Base-by-base conservation (phyloP, 345 rosid species). In the Bruguiera parviflora region DNA sequence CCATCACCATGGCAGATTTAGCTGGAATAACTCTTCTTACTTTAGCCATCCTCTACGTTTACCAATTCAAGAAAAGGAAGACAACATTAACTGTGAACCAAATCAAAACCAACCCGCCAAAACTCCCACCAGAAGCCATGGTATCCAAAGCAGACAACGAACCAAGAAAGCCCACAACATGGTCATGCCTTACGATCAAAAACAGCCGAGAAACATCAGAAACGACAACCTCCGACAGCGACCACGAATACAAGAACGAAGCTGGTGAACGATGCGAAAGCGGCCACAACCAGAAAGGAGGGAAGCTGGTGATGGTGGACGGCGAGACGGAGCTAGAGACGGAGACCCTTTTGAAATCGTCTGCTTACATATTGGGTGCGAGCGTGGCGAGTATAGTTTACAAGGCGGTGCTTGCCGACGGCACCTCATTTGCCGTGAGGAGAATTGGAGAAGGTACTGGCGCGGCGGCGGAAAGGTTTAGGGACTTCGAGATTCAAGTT, bases 401-500 rank as follows among this genome's bases (percentile, higher is more conserved):
- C 84, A 95, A 89, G 71, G 96, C 97, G 13, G 96, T 91, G 73
- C 77, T 95, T 1, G 88, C 67, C 35, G 81, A 86, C 73, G 96
- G 96, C 27, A 76, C 81, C n/a, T 82, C 89, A 0, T 81, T 89
- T 31, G 96, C 99, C 0, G 97, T 95, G 69, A 77, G 99, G 70
- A 81, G 99, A 60, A 95, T 95, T 37, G 99, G 93, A 63, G 95
- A 94, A 72, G 78, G 49, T 43, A 13, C 16, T 43, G 49, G 49
- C 49, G 69, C 56, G 81, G 90, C 37, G 0, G 71, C 77, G 3
- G 80, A 61, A 68, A 83, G 82, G 70, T 60, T 86, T 1, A 95
- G 82, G 74, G 96, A 85, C 15, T 95, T 95, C 37, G 97, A 91
- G 83, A 78, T 69, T 69, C 90, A 85, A 46, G 86, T 92, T 61